Conservation (phyloP, 495 filamentous ascomycete species). For the Coniosporium apollinis region DNA sequence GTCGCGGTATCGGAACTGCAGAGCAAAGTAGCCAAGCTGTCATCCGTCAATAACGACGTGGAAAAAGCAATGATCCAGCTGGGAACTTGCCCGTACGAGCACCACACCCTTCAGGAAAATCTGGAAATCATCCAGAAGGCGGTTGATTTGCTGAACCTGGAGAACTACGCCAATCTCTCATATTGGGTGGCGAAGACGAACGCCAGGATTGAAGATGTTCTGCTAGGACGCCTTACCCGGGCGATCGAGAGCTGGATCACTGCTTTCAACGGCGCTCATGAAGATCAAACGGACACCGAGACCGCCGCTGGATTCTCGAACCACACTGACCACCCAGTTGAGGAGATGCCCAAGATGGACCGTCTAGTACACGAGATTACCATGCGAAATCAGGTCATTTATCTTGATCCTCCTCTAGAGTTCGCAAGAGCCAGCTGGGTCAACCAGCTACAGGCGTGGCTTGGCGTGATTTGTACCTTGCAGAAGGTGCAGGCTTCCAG, state of each 20-base stretch:
- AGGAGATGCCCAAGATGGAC: constrained; percentile 40
- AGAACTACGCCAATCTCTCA: constrained; percentile 81
- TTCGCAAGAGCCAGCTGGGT: constrained; percentile 90
- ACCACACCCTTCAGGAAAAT: constrained; percentile 55
- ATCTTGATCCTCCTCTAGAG: constrained; percentile 82
- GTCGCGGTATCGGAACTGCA: constrained; percentile 70
- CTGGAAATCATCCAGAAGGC: constrained; percentile 71
- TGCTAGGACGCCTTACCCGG: constrained; percentile 59
- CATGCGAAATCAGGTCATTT: constrained; percentile 93
- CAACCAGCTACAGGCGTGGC: constrained; percentile 77
- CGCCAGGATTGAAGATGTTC: constrained; percentile 55
- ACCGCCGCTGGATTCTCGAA: constrained; percentile 26
- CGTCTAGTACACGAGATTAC: constrained; percentile 75
- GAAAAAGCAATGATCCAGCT: constrained; percentile 69
- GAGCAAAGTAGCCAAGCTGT: constrained; percentile 60
- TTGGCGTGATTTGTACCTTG: constrained; percentile 80
- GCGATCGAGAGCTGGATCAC: constrained; percentile 74
- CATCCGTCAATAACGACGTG: constrained; percentile 63
- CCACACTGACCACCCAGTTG: constrained; percentile 26
- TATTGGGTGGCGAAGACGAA: constrained; percentile 83
- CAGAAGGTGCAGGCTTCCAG: constrained; percentile 85
- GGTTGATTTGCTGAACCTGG: constrained; percentile 88
- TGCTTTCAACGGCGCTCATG: constrained; percentile 42
- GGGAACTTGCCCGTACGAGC: constrained; percentile 69
- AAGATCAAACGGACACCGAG: constrained; percentile 27